Conservation (phyloP, 2,329 filamentous ascomycete species). For the Verticillium nubilum region DNA sequence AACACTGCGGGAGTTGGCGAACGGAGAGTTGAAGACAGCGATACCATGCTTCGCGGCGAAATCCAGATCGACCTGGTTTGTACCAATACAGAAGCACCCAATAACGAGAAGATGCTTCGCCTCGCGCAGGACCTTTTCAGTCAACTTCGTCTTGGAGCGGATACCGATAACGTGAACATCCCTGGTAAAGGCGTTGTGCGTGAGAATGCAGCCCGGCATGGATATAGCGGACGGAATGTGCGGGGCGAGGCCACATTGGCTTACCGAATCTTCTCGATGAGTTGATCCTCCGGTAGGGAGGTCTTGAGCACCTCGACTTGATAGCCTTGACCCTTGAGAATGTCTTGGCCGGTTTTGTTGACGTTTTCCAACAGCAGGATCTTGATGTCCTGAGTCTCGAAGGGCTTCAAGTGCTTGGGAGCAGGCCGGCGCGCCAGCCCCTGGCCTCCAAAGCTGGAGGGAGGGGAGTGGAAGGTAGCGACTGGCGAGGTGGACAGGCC, state of each 20-base stretch:
- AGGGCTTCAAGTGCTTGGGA: slow-evolving; percentile 83
- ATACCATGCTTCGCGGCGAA: slow-evolving; percentile 82
- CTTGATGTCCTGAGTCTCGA: slow-evolving; percentile 93
- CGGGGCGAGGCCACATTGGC: slow-evolving; percentile 32
- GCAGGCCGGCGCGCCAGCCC: slow-evolving; percentile 36
- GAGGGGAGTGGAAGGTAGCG: slow-evolving; percentile 68
- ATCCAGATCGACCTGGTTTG: slow-evolving; percentile 86
- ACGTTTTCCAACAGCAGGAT: slow-evolving; percentile 94
- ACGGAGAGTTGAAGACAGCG: slow-evolving; percentile 98
- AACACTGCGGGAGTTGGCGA: slow-evolving; percentile 95
- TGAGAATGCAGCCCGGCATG: slow-evolving; percentile 9
- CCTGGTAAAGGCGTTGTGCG: slow-evolving; percentile 35
- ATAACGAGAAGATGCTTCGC: slow-evolving; percentile 94
- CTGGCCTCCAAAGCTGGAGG: slow-evolving; percentile 53
- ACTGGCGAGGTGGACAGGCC: slow-evolving; percentile 71
- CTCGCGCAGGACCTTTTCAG: slow-evolving; percentile 73
- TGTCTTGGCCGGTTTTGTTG: slow-evolving; percentile 81
- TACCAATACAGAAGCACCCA: slow-evolving; percentile 98
- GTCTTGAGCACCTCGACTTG: slow-evolving; percentile 90
- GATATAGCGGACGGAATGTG: background rate
- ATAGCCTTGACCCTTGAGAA: slow-evolving; percentile 81
- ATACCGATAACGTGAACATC: slow-evolving; percentile 98
- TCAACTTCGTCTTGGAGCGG: slow-evolving; percentile 95
- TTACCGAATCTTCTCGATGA: slow-evolving; percentile 89
- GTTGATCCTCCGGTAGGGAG: slow-evolving; percentile 83